Conservation (phyloP, 225 moss, liverwort and hornwort species). For the Rhytidiadelphus loreus region DNA sequence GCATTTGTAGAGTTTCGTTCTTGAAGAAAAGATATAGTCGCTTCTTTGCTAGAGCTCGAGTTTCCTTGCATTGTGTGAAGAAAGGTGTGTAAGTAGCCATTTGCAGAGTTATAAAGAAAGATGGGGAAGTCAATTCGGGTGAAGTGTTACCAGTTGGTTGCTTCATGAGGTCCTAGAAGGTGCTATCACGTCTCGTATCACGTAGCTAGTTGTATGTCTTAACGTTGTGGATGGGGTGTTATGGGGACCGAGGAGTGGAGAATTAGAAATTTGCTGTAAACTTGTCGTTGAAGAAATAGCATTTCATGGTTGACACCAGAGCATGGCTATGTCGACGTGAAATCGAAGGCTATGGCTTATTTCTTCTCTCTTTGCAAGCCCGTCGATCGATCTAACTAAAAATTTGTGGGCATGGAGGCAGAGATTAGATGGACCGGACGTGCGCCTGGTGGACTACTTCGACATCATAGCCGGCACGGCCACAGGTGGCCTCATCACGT, state of each 20-base stretch:
- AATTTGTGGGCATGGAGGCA: neutral
- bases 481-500: conserved; percentile 45
- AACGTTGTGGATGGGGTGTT: neutral
- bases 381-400: neutral
- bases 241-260: neutral
- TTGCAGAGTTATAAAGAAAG: neutral
- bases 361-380: neutral
- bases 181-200: neutral
- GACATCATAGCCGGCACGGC: conserved; percentile 42
- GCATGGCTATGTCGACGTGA: neutral
- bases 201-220: neutral
- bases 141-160: neutral
- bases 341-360: neutral
- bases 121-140: neutral
- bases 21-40: neutral
- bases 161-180: neutral
- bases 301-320: neutral
- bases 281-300: neutral
- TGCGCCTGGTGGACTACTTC: conserved; percentile 40
- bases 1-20: neutral
- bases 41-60: neutral
- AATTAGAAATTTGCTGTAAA: neutral
- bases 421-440: conserved; percentile 43
- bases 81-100: neutral
- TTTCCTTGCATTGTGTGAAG: neutral